Percentiles rank a stretch among this genome's conserved stretches.
Conservation (phyloP, 176 grass and related monocot species). For the Hyparrhenia diplandra region DNA sequence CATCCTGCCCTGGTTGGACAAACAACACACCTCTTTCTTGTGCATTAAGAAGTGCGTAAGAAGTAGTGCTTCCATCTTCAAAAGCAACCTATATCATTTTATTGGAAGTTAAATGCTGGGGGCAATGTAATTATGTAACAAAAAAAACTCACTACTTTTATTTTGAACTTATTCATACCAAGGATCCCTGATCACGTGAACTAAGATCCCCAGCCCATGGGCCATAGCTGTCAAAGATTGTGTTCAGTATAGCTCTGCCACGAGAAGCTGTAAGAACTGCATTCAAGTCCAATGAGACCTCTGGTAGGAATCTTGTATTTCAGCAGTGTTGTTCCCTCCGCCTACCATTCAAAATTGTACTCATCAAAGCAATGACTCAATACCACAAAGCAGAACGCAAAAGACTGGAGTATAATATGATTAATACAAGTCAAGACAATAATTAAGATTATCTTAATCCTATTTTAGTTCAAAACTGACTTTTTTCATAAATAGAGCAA, state of each 20-base stretch:
- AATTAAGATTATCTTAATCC: background rate
- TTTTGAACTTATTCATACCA: slow-evolving; percentile 55
- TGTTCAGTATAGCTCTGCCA: slow-evolving; percentile 82
- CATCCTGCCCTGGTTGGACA: slow-evolving; percentile 62
- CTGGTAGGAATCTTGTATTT: slow-evolving; percentile 98
- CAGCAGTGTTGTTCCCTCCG: slow-evolving; percentile 73
- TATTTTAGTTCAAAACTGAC: background rate
- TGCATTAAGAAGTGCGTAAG: slow-evolving; percentile 83
- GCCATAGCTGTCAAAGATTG: slow-evolving; percentile 93
- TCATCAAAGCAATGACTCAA: slow-evolving; percentile 14
- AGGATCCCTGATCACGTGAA: slow-evolving; percentile 80
- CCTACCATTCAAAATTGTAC: slow-evolving; percentile 43
- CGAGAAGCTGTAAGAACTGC: slow-evolving; percentile 88
- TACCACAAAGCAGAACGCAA: background rate
- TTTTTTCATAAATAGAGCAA: background rate
- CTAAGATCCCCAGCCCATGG: slow-evolving; percentile 75
- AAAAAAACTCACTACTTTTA: slow-evolving; percentile 18
- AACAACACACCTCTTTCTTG: slow-evolving; percentile 97
- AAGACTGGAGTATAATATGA: background rate
- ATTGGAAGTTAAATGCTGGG: slow-evolving; percentile 19
- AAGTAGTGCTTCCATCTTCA: slow-evolving; percentile 88
- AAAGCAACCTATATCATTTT: slow-evolving; percentile 72
- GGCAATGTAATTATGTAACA: no score
- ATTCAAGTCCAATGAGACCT: slow-evolving; percentile 94
- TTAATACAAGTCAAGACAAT: background rate